phyloP scores from a whole-genome alignment of 2,329 filamentous ascomycete genomes.

The Neopestalotiopsis rosae region DNA sequence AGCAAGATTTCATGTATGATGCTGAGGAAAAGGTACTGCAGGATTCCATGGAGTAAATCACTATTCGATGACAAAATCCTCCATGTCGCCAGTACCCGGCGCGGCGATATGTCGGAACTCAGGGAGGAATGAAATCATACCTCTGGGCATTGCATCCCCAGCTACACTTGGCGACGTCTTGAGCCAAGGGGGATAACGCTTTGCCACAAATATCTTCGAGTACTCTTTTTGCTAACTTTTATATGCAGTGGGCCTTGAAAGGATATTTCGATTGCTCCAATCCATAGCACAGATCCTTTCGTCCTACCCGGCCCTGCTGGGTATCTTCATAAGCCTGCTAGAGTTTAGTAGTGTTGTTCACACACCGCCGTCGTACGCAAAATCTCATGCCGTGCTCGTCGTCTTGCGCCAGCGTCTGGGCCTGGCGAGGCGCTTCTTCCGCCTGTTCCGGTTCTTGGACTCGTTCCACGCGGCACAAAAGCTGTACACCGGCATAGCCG shows the following conservation, averaged over 20 bases:
- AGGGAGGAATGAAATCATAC: too few species aligned
- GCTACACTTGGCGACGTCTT: background rate
- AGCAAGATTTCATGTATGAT: too few species aligned
- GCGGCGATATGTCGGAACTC: too few species aligned
- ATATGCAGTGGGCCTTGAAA: slow-evolving; percentile 63
- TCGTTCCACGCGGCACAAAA: slow-evolving; percentile 58
- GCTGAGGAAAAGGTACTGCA: too few species aligned
- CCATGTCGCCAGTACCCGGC: too few species aligned
- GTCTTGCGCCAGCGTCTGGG: slow-evolving; percentile 48
- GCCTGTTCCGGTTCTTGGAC: slow-evolving; percentile 72
- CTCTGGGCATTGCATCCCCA: background rate
- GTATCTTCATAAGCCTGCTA: slow-evolving; percentile 36
- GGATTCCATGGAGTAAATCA: too few species aligned
- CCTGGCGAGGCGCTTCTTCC: slow-evolving; percentile 65
- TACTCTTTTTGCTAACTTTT: background rate
- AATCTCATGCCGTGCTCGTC: slow-evolving; percentile 37
- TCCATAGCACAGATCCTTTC: slow-evolving; percentile 53
- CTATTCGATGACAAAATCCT: too few species aligned
- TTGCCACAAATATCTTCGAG: background rate
- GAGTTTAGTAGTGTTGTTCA: slow-evolving; percentile 18
- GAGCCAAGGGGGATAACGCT: background rate
- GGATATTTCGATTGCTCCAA: slow-evolving; percentile 64
- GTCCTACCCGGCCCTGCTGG: slow-evolving; percentile 47
- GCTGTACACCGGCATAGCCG: slow-evolving; percentile 37
- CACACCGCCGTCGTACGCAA: slow-evolving; percentile 28